Percentiles rank a stretch among this genome's conserved stretches.
Evolutionary conservation across 2,329 filamentous ascomycete species (phyloP).

Genomic region (Raffaelea arxii): DNA sequence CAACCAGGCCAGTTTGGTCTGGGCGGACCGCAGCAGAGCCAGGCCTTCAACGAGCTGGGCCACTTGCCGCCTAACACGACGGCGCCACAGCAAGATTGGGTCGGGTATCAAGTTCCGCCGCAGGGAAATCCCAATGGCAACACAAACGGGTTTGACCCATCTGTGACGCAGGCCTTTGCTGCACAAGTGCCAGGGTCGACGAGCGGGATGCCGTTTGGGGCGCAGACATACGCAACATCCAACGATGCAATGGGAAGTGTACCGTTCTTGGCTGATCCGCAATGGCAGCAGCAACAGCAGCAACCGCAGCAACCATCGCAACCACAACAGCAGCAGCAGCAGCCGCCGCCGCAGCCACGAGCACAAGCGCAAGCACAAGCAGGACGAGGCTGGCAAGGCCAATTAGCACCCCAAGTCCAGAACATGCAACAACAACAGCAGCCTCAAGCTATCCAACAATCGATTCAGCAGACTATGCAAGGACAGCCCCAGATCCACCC

Average conservation of each 20-base stretch:
- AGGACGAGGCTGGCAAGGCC: constrained; percentile 1
- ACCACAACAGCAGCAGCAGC: background rate
- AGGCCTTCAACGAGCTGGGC: constrained; percentile 2
- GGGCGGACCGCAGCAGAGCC: background rate
- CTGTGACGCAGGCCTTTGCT: background rate
- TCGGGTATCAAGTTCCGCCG: constrained; percentile 1
- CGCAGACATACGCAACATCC: constrained; percentile 1
- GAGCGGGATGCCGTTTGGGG: constrained; percentile 1
- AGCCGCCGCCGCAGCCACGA: background rate
- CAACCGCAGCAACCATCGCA: background rate
- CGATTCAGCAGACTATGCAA: background rate
- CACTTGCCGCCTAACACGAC: background rate
- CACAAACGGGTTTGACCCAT: background rate
- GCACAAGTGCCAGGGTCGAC: background rate
- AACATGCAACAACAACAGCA: background rate
- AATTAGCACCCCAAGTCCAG: background rate
- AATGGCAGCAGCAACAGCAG: constrained; percentile 5
- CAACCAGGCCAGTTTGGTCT: constrained; percentile 2
- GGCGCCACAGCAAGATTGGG: constrained; percentile 5
- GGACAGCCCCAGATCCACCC: constrained; percentile 6
- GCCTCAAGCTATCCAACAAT: constrained; percentile 3
- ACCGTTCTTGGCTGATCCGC: constrained; percentile 1
- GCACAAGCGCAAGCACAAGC: background rate
- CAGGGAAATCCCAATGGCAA: background rate
- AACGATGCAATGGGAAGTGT: constrained; percentile 2